Evolutionary conservation across 345 rosid genomes (phyloP), one percentile per base, ranked within the genome.

Genomic region (Brassica incana): DNA sequence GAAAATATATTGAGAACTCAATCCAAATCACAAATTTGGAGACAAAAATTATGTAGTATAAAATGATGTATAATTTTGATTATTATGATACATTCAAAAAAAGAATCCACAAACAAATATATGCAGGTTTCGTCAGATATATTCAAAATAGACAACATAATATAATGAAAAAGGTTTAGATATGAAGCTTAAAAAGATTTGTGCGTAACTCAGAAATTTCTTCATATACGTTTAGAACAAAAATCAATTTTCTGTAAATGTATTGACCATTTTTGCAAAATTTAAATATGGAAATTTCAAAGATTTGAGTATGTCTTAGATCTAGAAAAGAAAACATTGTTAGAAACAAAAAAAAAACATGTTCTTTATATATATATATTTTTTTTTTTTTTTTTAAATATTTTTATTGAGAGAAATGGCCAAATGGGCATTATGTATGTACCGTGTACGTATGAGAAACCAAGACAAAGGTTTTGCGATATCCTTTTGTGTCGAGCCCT

Each of bases 401-500:
- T 48, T 48, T 11, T 48, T 48, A 12, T 48, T 48, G 56, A 48
- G 56, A 48, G 56, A 48, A 48, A 48, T 12, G 15, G 56, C n/a
- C 32, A 29, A 29, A 29, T 29, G 32, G 32, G 32, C 15, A 48
- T 48, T 10, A 10, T 11, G 14, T 43, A 43, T 38, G 43, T 29
- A 29, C 32, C 32, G 32, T 29, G 45, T 75, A 56, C 65, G 72
- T 56, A 58, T 78, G 72, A 12, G 68, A 79, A 65, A 65, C 30
- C 59, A 60, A 60, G 56, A 40, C 65, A 79, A 66, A 25, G 63
- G 18, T 45, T 45, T 43, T 16, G 23, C 33, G 14, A 58, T 40
- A 72, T 65, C 54, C 67, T 67, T 18, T 66, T 56, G n/a, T 79
- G 78, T 73, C 60, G 76, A 71, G 64, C 35, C 77, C 58, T 32